Conservation (phyloP, 306 rosid species). For the Vigna trinervia region DNA sequence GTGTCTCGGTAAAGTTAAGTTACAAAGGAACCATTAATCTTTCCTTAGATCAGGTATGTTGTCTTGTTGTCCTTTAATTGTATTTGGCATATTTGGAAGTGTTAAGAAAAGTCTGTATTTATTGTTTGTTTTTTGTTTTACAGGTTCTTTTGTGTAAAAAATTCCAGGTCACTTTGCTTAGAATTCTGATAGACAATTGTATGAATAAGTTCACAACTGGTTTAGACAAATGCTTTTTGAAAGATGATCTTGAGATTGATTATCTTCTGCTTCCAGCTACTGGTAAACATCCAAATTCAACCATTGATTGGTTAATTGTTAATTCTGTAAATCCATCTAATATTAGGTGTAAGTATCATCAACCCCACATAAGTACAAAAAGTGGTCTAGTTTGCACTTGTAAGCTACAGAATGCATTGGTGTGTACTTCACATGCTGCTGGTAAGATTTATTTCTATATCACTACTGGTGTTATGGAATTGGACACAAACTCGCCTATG, state of each 20-base stretch:
- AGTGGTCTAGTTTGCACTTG: conserved; percentile 63
- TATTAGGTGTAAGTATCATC: conserved; percentile 26
- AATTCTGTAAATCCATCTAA: conserved; percentile 49
- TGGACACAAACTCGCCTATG: conserved; percentile 68
- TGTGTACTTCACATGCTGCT: conserved; percentile 65
- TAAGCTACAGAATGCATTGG: conserved; percentile 62
- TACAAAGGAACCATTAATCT: conserved; percentile 61
- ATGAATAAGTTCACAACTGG: conserved; percentile 42
- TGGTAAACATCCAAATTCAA: conserved; percentile 8
- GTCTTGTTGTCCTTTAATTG: conserved; percentile 23
- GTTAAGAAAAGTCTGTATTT: not conserved
- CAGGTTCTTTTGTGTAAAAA: conserved; percentile 69
- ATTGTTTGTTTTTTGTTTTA: conserved; percentile 32
- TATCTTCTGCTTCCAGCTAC: conserved; percentile 80
- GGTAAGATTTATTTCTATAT: conserved; percentile 56
- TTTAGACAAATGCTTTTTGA: conserved; percentile 36
- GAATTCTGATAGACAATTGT: conserved; percentile 53
- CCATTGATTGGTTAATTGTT: conserved; percentile 67
- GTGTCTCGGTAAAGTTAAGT: conserved; percentile 52
- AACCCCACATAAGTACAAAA: conserved; percentile 45
- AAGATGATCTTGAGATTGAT: conserved; percentile 62
- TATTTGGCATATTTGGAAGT: conserved; percentile 18
- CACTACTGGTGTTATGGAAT: conserved; percentile 50
- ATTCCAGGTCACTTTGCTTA: conserved; percentile 69
- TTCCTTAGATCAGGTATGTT: conserved; percentile 59